These are phyloP conservation scores for Chytriomyces hyalinus DNA, from an alignment of 192 early-diverging fungal species.

Conservation along the genomic window DNA sequence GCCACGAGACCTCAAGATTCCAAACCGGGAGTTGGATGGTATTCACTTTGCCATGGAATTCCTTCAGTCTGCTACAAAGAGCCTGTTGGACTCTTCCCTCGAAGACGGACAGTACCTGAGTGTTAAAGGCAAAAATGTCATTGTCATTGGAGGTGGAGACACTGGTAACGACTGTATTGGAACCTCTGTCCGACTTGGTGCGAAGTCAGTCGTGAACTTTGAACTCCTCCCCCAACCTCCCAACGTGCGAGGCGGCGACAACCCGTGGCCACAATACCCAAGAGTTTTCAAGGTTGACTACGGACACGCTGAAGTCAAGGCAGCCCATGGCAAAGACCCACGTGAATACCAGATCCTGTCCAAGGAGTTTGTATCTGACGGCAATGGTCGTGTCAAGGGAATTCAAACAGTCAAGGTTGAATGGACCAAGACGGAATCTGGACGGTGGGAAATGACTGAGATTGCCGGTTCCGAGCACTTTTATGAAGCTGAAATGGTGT, in stretches of 20 bases:
- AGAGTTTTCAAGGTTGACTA: conserved; percentile 96
- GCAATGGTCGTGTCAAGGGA: conserved; percentile 79
- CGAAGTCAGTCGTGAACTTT: conserved; percentile 91
- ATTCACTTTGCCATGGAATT: conserved; percentile 99
- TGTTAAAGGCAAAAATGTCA: conserved; percentile 90
- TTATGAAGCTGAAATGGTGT: conserved; percentile 87
- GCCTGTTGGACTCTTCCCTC: conserved; percentile 80
- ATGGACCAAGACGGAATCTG: conserved; percentile 82
- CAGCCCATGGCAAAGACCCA: conserved; percentile 92
- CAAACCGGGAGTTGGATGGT: conserved; percentile 82
- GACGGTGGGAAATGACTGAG: conserved; percentile 90
- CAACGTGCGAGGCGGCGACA: conserved; percentile 77
- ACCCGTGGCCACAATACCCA: conserved; percentile 98
- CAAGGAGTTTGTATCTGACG: conserved; percentile 91
- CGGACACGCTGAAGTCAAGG: conserved; percentile 89
- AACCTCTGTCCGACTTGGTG: conserved; percentile 89
- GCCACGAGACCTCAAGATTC: conserved; percentile 94
- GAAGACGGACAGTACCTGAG: conserved; percentile 75
- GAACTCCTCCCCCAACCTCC: conserved; percentile 96
- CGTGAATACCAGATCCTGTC: conserved; percentile 94
- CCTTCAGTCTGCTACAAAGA: conserved; percentile 87
- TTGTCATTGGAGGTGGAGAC: conserved; percentile 98
- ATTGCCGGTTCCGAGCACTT: conserved; percentile 82
- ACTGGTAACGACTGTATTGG: conserved; percentile 97
- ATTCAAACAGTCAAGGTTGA: conserved; percentile 95